Evolutionary conservation across 768 basidiomycete genomes (phyloP).

Genomic region (Aureoboletus auriporus): DNA sequence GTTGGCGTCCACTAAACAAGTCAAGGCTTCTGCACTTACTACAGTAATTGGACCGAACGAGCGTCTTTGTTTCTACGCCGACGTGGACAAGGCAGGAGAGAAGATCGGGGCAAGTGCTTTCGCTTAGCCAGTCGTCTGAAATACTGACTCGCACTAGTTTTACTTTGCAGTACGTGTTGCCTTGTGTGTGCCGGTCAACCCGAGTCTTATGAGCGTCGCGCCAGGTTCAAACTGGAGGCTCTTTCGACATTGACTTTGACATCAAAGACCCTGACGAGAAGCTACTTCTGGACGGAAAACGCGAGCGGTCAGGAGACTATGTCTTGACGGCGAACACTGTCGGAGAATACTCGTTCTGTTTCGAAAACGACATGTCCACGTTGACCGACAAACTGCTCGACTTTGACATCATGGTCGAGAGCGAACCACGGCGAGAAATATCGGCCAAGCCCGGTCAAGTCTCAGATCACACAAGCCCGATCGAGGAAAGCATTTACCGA

Average conservation of each 20-base stretch:
- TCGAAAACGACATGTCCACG: constrained; percentile 96
- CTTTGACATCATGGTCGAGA: constrained; percentile 98
- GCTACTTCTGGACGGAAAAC: constrained; percentile 79
- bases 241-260: constrained; percentile 94
- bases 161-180: constrained; percentile 82
- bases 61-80: constrained; percentile 89
- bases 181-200: not conserved
- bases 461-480: constrained; percentile 84
- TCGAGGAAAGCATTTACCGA: constrained; percentile 95
- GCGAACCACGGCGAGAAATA: constrained; percentile 86
- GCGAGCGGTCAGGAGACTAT: constrained; percentile 95
- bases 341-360: constrained; percentile 94
- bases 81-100: constrained; percentile 93
- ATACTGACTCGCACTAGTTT: constrained; percentile 50
- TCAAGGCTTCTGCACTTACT: constrained; percentile 66
- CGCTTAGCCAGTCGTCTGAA: not conserved
- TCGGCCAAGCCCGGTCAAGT: constrained; percentile 88
- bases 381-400: constrained; percentile 92
- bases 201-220: not conserved
- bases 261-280: constrained; percentile 89
- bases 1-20: constrained; percentile 30
- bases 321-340: constrained; percentile 91
- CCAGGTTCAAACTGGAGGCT: constrained; percentile 94
- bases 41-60: constrained; percentile 77
- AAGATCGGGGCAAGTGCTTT: constrained; percentile 72